Conservation (phyloP, 2,329 filamentous ascomycete genomes). For the Mariannaea elegans region DNA sequence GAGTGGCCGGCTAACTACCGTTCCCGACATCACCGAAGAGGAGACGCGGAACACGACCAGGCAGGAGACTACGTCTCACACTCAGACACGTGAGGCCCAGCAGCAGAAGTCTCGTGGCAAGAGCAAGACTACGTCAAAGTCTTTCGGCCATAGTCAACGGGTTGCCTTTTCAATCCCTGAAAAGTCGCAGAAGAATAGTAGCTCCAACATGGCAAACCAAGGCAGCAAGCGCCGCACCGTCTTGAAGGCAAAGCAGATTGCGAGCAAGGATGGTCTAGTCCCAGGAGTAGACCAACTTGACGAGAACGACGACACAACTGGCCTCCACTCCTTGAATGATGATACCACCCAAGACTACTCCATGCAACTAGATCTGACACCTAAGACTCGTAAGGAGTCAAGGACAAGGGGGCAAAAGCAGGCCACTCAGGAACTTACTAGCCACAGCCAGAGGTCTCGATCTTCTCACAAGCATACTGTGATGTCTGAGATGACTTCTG, state of each 20-base stretch:
- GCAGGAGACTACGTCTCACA: slow-evolving; percentile 42
- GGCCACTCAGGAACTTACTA: slow-evolving; percentile 31
- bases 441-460: slow-evolving; percentile 39
- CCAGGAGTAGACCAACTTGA: slow-evolving; percentile 40
- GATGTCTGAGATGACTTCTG: slow-evolving; percentile 34
- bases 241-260: slow-evolving; percentile 33
- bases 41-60: slow-evolving; percentile 41
- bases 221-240: slow-evolving; percentile 53
- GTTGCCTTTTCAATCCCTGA: slow-evolving; percentile 55
- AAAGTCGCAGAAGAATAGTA: slow-evolving; percentile 40
- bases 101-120: slow-evolving; percentile 42
- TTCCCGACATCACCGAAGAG: slow-evolving; percentile 41
- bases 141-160: slow-evolving; percentile 43
- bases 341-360: slow-evolving; percentile 45
- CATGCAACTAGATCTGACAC: slow-evolving; percentile 43
- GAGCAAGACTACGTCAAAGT: slow-evolving; percentile 38
- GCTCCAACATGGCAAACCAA: slow-evolving; percentile 51
- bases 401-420: slow-evolving; percentile 31
- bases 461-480: slow-evolving; percentile 37
- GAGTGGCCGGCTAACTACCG: slow-evolving; percentile 41
- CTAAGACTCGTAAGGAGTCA: slow-evolving; percentile 35
- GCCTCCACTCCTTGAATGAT: slow-evolving; percentile 45
- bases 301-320: slow-evolving; percentile 49
- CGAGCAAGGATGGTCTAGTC: slow-evolving; percentile 32
- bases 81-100: slow-evolving; percentile 35